phyloP scores from a whole-genome alignment of 2,329 filamentous ascomycete species.

The Colletotrichum godetiae region DNA sequence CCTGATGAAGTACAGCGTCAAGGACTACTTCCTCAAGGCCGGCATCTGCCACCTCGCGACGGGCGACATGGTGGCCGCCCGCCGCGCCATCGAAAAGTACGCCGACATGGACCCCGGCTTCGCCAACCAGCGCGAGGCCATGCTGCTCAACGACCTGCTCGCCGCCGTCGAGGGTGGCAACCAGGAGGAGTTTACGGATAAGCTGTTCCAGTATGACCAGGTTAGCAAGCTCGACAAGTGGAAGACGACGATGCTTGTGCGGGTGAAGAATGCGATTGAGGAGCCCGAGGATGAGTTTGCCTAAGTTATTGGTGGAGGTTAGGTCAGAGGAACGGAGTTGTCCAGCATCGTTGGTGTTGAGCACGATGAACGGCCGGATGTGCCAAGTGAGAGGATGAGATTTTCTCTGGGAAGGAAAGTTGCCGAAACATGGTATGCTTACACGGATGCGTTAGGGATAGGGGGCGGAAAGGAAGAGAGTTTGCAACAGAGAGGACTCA shows the following conservation, averaged over 20 bases:
- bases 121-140: slow-evolving; percentile 79
- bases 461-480: background rate
- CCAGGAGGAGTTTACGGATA: slow-evolving; percentile 85
- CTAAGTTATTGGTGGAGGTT: slow-evolving; percentile 35
- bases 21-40: slow-evolving; percentile 95
- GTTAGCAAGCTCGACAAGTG: slow-evolving; percentile 95
- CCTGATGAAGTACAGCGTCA: slow-evolving; percentile 92
- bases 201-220: slow-evolving; percentile 90
- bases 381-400: background rate
- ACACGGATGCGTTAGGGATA: background rate
- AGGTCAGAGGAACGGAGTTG: background rate
- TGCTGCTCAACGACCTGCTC: slow-evolving; percentile 81
- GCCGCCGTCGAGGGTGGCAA: slow-evolving; percentile 82
- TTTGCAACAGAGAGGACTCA: background rate
- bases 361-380: too few relatives aligned
- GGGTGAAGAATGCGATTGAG: slow-evolving; percentile 87
- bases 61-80: slow-evolving; percentile 80
- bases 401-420: background rate
- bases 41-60: slow-evolving; percentile 87
- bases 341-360: too few relatives aligned
- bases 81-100: slow-evolving; percentile 85
- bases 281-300: slow-evolving; percentile 58
- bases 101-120: slow-evolving; percentile 84
- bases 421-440: background rate
- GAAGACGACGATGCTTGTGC: slow-evolving; percentile 89